Evolutionary conservation across 176 grass and related monocot genomes (phyloP), one percentile per base, ranked within the genome.

Genomic region (Paspalum notatum): DNA sequence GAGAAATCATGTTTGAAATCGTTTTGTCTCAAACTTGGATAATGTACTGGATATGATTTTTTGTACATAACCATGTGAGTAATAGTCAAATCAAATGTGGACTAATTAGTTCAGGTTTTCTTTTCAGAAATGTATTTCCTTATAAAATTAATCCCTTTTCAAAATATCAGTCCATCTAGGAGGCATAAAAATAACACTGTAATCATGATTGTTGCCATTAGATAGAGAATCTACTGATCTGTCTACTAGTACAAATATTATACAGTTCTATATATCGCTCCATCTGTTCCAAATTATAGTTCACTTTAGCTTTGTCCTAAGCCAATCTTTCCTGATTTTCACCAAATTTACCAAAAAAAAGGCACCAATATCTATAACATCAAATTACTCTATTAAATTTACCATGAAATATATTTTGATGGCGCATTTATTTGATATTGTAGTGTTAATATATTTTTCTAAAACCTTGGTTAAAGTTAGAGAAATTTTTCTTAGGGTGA

Each of bases 201-300:
- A 45, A 68, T 69, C 43, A 48, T 70, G 12, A 21, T 27, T 71
- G 24, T 21, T 13, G 2, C 58, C 58, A 6, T 25, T 32, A 61
- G 6, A 61, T 27, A 15, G 24, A 27, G 12, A 48, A 69, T 71
- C 21, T 49, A 71, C 7, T 27, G 22, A 70, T 70, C 43, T 22
- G 25, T 69, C n/a, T 16, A 70, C 46, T 46, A n/a, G 25, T 69
- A 47, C n/a, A 69, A 48, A 42, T 67, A 67, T n/a, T 8, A 69
- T 69, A 69, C 21, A 13, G 25, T 44, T 69, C 0, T 69, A 8
- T 70, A 48, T 69, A 49, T 70, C n/a, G n/a, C n/a, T n/a, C n/a
- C n/a, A n/a, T n/a, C n/a, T n/a, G 32, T 32, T 32, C 32, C 32
- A 32, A 32, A 32, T 32, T 32, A 32, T 32, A 32, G 32, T 32